Evolutionary conservation across 805 yeast genomes (phyloP).

Genomic region (Ogataea thermomethanolica): DNA sequence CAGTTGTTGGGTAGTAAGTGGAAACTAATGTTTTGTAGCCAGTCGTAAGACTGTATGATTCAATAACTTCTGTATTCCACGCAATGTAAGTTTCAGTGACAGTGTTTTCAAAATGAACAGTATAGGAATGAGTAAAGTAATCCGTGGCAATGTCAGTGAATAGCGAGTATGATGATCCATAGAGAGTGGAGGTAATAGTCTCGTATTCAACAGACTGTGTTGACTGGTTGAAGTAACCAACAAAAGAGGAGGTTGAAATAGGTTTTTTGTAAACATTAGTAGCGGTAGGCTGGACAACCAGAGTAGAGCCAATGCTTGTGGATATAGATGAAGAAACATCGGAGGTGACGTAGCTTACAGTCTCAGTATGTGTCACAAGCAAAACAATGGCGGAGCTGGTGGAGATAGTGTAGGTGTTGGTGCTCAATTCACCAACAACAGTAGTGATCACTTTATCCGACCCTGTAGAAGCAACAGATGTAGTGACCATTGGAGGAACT

Average conservation of each 20-base stretch:
- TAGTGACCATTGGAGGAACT: constrained; percentile 5
- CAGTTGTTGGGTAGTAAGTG: constrained; percentile 14
- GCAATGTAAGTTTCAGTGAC: constrained; percentile 16
- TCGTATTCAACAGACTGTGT: constrained; percentile 3
- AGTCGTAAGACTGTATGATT: constrained; percentile 11
- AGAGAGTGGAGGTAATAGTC: constrained; percentile 5
- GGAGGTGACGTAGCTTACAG: constrained; percentile 7
- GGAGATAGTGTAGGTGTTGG: constrained; percentile 18
- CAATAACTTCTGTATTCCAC: constrained; percentile 10
- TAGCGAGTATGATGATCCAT: constrained; percentile 7
- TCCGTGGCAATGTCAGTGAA: constrained; percentile 7
- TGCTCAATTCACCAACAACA: constrained; percentile 8
- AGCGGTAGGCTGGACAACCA: constrained; percentile 11
- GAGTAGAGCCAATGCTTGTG: constrained; percentile 5
- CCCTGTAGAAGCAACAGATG: constrained; percentile 5
- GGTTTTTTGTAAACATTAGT: constrained; percentile 13
- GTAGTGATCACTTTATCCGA: constrained; percentile 12
- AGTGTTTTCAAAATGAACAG: constrained; percentile 1
- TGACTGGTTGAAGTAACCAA: constrained; percentile 15
- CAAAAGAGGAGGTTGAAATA: constrained; percentile 4
- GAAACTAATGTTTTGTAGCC: constrained; percentile 13
- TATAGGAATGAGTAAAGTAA: constrained; percentile 5
- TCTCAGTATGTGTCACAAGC: constrained; percentile 19
- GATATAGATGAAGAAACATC: constrained; percentile 4
- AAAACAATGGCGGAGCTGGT: constrained; percentile 19